Evolutionary conservation across 495 filamentous ascomycete genomes (phyloP).

Genomic region (Melanomma pulvis-pyrius): DNA sequence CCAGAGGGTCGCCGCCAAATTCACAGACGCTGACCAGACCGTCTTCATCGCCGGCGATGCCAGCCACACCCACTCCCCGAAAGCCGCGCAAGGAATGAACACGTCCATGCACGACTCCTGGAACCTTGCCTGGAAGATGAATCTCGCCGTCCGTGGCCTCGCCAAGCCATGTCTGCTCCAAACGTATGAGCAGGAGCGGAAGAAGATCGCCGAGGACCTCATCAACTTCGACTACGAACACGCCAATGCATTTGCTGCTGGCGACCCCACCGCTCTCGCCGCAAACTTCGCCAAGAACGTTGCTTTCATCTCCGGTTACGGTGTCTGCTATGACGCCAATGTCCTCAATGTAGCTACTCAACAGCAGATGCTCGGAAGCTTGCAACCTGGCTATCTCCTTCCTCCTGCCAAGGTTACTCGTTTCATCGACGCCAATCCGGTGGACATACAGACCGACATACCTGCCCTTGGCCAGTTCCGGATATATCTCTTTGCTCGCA

Average conservation of each 20-base stretch:
- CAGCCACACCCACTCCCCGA: constrained; percentile 40
- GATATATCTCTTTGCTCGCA: constrained; percentile 64
- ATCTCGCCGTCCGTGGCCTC: constrained; percentile 36
- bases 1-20: constrained; percentile 34
- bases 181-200: constrained; percentile 39
- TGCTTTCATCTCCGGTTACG: constrained; percentile 48
- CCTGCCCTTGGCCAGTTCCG: constrained; percentile 70
- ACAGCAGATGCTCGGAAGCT: constrained; percentile 41
- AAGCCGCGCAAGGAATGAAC: constrained; percentile 43
- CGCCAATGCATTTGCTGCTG: constrained; percentile 34
- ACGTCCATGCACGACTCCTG: constrained; percentile 41
- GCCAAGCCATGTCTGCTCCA: constrained; percentile 35
- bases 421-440: constrained; percentile 70
- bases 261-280: constrained; percentile 36
- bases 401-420: constrained; percentile 65
- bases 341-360: constrained; percentile 53
- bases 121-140: constrained; percentile 43
- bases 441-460: constrained; percentile 73
- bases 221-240: constrained; percentile 42
- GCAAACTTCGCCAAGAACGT: constrained; percentile 38
- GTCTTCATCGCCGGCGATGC: constrained; percentile 41
- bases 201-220: constrained; percentile 39
- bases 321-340: constrained; percentile 63
- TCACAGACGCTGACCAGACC: constrained; percentile 29
- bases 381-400: constrained; percentile 62